Percentiles rank a stretch among this genome's conserved stretches.
Conservation (phyloP, 495 filamentous ascomycete species). For the Xylaria flabelliformis region DNA sequence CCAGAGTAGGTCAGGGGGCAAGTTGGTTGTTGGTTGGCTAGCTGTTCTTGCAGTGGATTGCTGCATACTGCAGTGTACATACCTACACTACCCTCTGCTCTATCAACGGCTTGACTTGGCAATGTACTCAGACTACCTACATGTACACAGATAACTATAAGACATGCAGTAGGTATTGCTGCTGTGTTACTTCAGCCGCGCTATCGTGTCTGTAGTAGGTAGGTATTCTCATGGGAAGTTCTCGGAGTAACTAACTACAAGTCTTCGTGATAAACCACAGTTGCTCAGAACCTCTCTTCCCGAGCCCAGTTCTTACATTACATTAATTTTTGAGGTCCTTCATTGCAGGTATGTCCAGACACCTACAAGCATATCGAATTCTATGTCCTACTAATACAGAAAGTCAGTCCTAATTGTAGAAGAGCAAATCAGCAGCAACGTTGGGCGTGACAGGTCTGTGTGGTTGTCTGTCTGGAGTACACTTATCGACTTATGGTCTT, state of each 20-base stretch:
- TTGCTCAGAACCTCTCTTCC: not conserved
- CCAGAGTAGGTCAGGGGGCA: not conserved
- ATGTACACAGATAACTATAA: not conserved
- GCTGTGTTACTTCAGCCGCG: not conserved
- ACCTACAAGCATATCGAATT: not conserved
- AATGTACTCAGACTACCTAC: no score
- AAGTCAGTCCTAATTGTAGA: not conserved
- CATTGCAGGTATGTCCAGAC: not conserved
- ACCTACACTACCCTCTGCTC: not conserved
- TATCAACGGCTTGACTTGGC: no score
- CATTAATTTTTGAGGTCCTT: not conserved
- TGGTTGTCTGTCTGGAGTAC: not conserved
- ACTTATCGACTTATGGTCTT: no score
- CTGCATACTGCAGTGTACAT: not conserved
- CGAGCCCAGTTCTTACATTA: not conserved
- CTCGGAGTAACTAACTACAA: no score
- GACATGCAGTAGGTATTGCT: not conserved
- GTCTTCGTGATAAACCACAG: not conserved
- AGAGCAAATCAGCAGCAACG: not conserved
- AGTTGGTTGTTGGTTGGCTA: not conserved
- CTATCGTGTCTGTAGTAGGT: not conserved
- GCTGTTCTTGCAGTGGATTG: not conserved
- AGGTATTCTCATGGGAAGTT: no score
- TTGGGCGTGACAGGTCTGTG: not conserved
- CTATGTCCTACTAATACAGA: not conserved